These are phyloP conservation scores for Termitomyces sp. DNA, from an alignment of 768 basidiomycete genomes.

Conservation along the genomic window DNA sequence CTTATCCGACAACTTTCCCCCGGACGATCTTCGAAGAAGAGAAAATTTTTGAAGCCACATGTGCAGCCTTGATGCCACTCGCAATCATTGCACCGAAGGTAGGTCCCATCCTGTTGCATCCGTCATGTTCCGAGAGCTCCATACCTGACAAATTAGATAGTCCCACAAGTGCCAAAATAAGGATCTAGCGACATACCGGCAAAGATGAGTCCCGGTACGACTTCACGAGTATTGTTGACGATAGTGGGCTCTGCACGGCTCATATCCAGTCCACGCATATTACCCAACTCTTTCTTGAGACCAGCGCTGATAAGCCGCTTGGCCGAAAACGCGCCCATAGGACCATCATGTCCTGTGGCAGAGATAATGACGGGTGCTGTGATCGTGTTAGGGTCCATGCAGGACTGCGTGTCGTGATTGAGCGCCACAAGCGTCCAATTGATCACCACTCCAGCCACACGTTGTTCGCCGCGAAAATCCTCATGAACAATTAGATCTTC, in stretches of 20 bases:
- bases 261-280: slow-evolving; percentile 81
- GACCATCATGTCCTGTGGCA: slow-evolving; percentile 73
- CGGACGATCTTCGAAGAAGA: slow-evolving; percentile 43
- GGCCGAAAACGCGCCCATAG: slow-evolving; percentile 78
- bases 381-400: slow-evolving; percentile 77
- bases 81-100: slow-evolving; percentile 81
- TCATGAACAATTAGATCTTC: slow-evolving; percentile 71
- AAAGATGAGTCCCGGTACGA: slow-evolving; percentile 69
- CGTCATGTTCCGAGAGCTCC: slow-evolving; percentile 81
- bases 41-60: slow-evolving; percentile 52
- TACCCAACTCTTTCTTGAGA: slow-evolving; percentile 67
- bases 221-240: slow-evolving; percentile 72
- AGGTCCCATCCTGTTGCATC: slow-evolving; percentile 71
- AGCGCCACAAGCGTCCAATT: slow-evolving; percentile 48
- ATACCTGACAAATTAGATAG: slow-evolving; percentile 44
- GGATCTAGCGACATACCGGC: slow-evolving; percentile 40
- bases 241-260: slow-evolving; percentile 79
- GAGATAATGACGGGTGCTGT: slow-evolving; percentile 72
- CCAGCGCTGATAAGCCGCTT: slow-evolving; percentile 74
- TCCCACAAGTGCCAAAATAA: neutral
- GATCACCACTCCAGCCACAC: slow-evolving; percentile 46
- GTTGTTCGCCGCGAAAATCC: slow-evolving; percentile 48
- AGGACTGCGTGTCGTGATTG: slow-evolving; percentile 72
- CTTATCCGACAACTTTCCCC: slow-evolving; percentile 47
- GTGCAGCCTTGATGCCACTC: slow-evolving; percentile 67